Percentiles rank a stretch among this genome's conserved stretches.
Evolutionary conservation across 2,329 filamentous ascomycete genomes (phyloP).

Genomic region (Fusarium algeriense): DNA sequence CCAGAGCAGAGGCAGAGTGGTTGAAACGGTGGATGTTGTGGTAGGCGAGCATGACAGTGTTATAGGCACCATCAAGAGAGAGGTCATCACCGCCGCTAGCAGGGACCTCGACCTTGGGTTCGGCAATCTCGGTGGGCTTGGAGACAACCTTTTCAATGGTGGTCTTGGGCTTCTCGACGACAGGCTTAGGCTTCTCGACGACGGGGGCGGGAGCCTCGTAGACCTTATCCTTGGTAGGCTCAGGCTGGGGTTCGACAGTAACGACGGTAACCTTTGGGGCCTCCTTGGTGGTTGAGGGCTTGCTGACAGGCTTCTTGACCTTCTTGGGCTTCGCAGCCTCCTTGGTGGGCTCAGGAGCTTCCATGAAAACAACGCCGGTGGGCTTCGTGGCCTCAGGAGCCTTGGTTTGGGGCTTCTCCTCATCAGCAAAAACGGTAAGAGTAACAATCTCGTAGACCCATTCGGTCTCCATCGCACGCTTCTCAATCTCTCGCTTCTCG

Average conservation of each 20-base stretch:
- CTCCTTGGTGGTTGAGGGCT: conserved; percentile 26
- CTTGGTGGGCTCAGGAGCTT: conserved; percentile 31
- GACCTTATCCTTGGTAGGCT: conserved; percentile 5
- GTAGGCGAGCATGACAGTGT: conserved; percentile 68
- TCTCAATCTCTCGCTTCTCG: conserved; percentile 55
- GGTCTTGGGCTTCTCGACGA: conserved; percentile 26
- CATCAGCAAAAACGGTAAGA: conserved; percentile 59
- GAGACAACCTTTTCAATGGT: conserved; percentile 22
- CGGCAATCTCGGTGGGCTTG: conserved; percentile 24
- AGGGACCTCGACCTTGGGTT: conserved; percentile 18
- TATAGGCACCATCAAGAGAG: conserved; percentile 47
- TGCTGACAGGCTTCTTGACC: conserved; percentile 23
- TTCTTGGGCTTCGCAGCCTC: conserved; percentile 21
- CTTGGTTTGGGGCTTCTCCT: conserved; percentile 31
- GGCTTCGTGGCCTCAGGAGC: conserved; percentile 27
- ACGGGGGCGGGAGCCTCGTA: conserved; percentile 24
- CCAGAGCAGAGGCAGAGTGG: conserved; percentile 76
- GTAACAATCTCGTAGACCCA: conserved; percentile 58
- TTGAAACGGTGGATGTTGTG: conserved; percentile 91
- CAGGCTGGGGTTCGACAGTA: conserved; percentile 18
- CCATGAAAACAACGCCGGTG: conserved; percentile 43
- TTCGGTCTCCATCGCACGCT: conserved; percentile 57
- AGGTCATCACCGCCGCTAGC: conserved; percentile 19
- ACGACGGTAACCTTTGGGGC: conserved; percentile 29
- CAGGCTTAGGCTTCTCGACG: conserved; percentile 12